These are phyloP conservation scores for Colletotrichum sp. DNA, from an alignment of 2,329 filamentous ascomycete genomes.

Conservation along the genomic window DNA sequence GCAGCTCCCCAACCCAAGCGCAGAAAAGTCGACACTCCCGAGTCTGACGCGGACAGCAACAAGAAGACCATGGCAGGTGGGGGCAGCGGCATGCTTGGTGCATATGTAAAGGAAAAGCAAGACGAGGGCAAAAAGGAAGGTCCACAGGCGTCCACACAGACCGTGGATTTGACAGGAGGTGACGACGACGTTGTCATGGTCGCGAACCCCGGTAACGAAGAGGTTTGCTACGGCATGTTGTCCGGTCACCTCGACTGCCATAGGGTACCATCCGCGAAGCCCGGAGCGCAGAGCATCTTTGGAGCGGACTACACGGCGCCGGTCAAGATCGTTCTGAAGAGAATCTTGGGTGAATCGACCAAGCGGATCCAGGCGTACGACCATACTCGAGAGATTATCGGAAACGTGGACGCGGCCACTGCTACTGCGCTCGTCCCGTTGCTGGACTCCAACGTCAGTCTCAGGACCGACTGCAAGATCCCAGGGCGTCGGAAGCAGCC, in stretches of 20 bases:
- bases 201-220: conserved; percentile 66
- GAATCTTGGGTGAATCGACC: conserved; percentile 58
- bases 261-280: conserved; percentile 71
- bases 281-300: conserved; percentile 63
- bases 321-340: conserved; percentile 74
- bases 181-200: conserved; percentile 66
- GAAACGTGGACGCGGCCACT: conserved; percentile 72
- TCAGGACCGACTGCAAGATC: conserved; percentile 78
- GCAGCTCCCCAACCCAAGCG: conserved; percentile 67
- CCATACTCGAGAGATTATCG: conserved; percentile 73
- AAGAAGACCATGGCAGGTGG: conserved; percentile 43
- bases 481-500: conserved; percentile 66
- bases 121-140: conserved; percentile 42
- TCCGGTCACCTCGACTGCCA: conserved; percentile 72
- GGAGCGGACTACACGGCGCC: conserved; percentile 69
- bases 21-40: conserved; percentile 56
- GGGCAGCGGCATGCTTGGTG: conserved; percentile 63
- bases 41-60: conserved; percentile 44
- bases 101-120: conserved; percentile 68
- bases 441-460: conserved; percentile 68
- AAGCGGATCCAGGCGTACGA: conserved; percentile 77
- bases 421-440: conserved; percentile 73
- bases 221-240: conserved; percentile 83
- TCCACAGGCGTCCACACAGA: conserved; percentile 37
- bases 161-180: conserved; percentile 65